phyloP scores from a whole-genome alignment of 768 basidiomycete species.

The Brasilioporus rufonigricans region DNA sequence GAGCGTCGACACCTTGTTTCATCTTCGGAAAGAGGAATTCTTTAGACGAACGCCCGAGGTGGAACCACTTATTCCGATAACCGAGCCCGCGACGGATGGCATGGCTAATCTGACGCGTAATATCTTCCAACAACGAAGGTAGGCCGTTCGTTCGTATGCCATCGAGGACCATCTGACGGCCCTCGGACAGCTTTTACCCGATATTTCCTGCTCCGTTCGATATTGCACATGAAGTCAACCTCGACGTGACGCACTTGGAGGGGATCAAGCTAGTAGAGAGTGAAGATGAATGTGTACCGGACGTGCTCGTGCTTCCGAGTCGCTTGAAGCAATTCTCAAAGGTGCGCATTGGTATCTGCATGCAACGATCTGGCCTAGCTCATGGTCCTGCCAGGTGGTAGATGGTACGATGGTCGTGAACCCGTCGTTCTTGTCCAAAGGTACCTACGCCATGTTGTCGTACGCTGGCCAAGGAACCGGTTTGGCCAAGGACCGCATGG shows the following conservation, averaged over 20 bases:
- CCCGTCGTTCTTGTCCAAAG: constrained; percentile 73
- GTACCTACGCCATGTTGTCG: constrained; percentile 50
- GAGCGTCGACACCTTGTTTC: constrained; percentile 89
- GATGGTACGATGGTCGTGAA: constrained; percentile 81
- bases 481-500: constrained; percentile 28
- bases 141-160: constrained; percentile 1
- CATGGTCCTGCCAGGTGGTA: constrained; percentile 51
- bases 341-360: constrained; percentile 41
- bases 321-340: constrained; percentile 88
- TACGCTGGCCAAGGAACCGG: constrained; percentile 29
- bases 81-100: constrained; percentile 56
- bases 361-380: not conserved
- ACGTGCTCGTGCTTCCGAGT: constrained; percentile 86
- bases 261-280: constrained; percentile 38
- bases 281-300: constrained; percentile 56
- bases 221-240: constrained; percentile 75
- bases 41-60: constrained; percentile 64
- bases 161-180: not conserved
- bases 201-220: constrained; percentile 84
- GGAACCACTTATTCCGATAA: constrained; percentile 42
- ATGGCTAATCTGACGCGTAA: constrained; percentile 81
- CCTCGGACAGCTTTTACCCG: constrained; percentile 78
- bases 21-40: constrained; percentile 82
- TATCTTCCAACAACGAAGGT: constrained; percentile 87
- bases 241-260: constrained; percentile 80